Conservation (phyloP, 1,284 basidiomycete species). For the Irpex lacteus region DNA sequence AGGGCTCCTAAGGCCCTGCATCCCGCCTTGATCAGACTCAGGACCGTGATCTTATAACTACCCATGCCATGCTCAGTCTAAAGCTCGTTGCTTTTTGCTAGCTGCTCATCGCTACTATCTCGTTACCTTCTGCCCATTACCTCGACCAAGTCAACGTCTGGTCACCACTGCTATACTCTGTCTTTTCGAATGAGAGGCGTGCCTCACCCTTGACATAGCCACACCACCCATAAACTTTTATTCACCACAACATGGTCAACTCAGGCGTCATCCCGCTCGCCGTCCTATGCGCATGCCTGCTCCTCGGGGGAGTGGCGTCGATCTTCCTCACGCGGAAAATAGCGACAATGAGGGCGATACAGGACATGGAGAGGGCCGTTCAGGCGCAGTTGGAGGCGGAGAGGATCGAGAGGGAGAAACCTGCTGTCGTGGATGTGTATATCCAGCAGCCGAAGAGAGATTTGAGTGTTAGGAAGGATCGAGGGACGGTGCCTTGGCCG, state of each 20-base stretch:
- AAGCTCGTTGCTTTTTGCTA: too few species aligned
- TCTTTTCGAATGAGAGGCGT: neutral
- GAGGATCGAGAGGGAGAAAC: conserved; percentile 5
- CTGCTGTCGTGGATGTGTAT: conserved; percentile 10
- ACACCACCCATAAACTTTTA: neutral
- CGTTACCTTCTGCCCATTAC: too few species aligned
- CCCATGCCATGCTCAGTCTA: too few species aligned
- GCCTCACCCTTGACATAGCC: neutral
- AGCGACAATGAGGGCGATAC: conserved; percentile 2
- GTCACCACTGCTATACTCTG: neutral
- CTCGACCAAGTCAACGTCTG: too few species aligned
- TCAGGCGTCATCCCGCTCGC: conserved; percentile 14
- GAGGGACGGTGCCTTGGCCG: conserved; percentile 2
- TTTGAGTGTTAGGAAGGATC: neutral
- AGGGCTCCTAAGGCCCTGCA: too few species aligned
- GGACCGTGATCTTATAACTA: too few species aligned
- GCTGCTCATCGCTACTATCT: too few species aligned
- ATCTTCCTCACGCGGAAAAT: conserved; percentile 11
- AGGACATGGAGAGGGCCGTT: conserved; percentile 4
- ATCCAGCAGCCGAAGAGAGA: conserved; percentile 5
- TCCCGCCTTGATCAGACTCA: too few species aligned
- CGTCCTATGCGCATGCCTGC: conserved; percentile 12
- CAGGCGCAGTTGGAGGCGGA: conserved; percentile 6
- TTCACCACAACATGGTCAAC: conserved; percentile 1
- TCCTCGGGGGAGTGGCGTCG: conserved; percentile 12